Conservation (phyloP, 2,329 filamentous ascomycete genomes). For the Hypoxylon sp. region DNA sequence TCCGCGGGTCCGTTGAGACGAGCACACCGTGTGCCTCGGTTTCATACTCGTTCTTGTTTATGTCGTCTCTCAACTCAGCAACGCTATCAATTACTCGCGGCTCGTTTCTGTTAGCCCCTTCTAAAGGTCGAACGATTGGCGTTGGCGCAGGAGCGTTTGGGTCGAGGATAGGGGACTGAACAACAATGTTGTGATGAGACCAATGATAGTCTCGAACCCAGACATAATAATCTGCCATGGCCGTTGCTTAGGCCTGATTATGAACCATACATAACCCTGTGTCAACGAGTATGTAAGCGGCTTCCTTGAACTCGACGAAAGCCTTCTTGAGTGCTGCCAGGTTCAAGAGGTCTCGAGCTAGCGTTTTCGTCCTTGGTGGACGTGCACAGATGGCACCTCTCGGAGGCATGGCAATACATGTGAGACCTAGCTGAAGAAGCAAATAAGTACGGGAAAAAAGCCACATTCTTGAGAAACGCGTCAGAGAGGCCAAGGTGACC, state of each 20-base stretch:
- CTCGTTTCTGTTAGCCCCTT: conserved; percentile 40
- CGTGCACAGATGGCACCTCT: conserved; percentile 2
- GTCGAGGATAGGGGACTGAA: conserved; percentile 45
- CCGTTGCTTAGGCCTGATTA: conserved; percentile 4
- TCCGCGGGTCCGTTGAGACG: conserved; percentile 22
- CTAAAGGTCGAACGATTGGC: conserved; percentile 42
- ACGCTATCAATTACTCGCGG: conserved; percentile 35
- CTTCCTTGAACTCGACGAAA: background rate
- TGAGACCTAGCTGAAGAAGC: conserved; percentile 21
- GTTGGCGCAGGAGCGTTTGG: conserved; percentile 18
- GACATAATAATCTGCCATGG: conserved; percentile 39
- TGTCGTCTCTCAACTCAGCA: conserved; percentile 36
- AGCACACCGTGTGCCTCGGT: conserved; percentile 47
- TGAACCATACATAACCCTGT: conserved; percentile 7
- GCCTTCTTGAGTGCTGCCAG: background rate
- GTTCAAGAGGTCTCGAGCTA: background rate
- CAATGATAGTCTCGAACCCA: conserved; percentile 46
- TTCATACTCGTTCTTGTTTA: conserved; percentile 22
- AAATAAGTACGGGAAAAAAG: conserved; percentile 11
- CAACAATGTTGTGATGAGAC: conserved; percentile 37
- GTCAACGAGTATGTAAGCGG: background rate
- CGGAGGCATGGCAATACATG: background rate
- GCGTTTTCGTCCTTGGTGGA: background rate
- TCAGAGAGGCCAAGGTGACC: background rate
- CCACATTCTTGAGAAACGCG: background rate